A percentile compares a stretch with the other conserved stretches of the same genome.
phyloP scores from a whole-genome alignment of 164 flowering plant genomes.

The Aristolochia contorta region DNA sequence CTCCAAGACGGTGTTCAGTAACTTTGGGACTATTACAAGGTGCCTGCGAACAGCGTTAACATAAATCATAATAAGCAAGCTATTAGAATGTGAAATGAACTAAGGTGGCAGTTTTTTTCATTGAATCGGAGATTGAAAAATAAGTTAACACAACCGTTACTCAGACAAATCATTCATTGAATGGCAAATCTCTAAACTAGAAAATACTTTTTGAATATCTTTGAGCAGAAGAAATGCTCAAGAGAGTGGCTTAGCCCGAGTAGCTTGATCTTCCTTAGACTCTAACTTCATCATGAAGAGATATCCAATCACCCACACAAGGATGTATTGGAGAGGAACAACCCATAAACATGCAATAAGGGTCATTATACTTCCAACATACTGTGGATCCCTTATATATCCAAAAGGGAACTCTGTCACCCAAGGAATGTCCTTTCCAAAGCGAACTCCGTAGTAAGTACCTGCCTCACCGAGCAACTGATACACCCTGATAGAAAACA shows the following conservation, averaged over 20 bases:
- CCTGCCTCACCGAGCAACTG: slow-evolving; percentile 91
- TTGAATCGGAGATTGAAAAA: too few species aligned
- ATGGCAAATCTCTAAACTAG: too few species aligned
- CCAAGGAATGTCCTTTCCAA: slow-evolving; percentile 86
- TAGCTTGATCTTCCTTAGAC: slow-evolving; percentile 59
- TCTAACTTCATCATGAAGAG: slow-evolving; percentile 63
- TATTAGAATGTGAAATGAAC: too few species aligned
- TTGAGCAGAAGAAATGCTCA: background rate
- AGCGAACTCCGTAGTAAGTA: slow-evolving; percentile 86
- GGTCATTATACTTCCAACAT: slow-evolving; percentile 81
- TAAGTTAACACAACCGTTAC: too few species aligned
- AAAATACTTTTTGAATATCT: background rate
- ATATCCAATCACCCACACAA: slow-evolving; percentile 77
- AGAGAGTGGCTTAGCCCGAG: slow-evolving; percentile 67
- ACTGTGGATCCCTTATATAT: slow-evolving; percentile 79
- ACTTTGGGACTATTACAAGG: too few species aligned
- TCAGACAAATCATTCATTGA: too few species aligned
- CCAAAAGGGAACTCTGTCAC: slow-evolving; percentile 91
- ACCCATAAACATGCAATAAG: slow-evolving; percentile 69
- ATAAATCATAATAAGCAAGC: too few species aligned
- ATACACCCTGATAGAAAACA: slow-evolving; percentile 53
- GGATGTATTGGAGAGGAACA: slow-evolving; percentile 77
- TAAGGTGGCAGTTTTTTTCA: too few species aligned
- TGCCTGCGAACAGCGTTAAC: too few species aligned
- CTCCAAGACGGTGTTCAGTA: too few species aligned